phyloP scores from a whole-genome alignment of 805 yeast genomes.

The Candida broadrunensis region DNA sequence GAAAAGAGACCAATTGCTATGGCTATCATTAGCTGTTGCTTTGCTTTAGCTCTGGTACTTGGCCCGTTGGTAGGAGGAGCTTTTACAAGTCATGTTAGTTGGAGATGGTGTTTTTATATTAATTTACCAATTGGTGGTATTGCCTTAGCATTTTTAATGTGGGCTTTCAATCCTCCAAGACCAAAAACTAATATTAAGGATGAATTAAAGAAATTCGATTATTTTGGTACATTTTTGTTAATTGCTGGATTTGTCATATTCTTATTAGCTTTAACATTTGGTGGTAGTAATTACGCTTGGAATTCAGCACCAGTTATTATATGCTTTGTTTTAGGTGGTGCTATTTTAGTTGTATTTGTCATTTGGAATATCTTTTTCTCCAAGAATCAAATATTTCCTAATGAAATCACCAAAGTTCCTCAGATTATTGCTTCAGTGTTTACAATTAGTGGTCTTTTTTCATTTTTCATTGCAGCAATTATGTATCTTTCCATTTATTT shows the following conservation, averaged over 20 bases:
- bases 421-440: constrained; percentile 38
- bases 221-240: constrained; percentile 47
- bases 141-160: constrained; percentile 23
- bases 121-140: constrained; percentile 42
- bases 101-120: constrained; percentile 64
- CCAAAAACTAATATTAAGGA: constrained; percentile 34
- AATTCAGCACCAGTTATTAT: constrained; percentile 34
- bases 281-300: constrained; percentile 62
- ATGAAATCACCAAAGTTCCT: constrained; percentile 36
- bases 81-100: constrained; percentile 38
- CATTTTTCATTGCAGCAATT: constrained; percentile 33
- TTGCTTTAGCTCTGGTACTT: constrained; percentile 48
- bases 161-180: constrained; percentile 45
- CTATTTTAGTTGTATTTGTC: constrained; percentile 34
- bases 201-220: constrained; percentile 49
- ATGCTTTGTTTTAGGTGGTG: constrained; percentile 32
- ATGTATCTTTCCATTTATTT: constrained; percentile 38
- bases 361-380: constrained; percentile 42
- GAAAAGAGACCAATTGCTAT: constrained; percentile 52
- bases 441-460: constrained; percentile 26
- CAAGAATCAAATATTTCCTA: constrained; percentile 43
- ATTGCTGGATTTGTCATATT: constrained; percentile 48
- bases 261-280: constrained; percentile 58
- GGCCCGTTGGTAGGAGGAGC: constrained; percentile 58
- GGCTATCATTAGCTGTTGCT: constrained; percentile 50